Conservation (phyloP, 495 filamentous ascomycete species). For the Penicillium flavigenum region DNA sequence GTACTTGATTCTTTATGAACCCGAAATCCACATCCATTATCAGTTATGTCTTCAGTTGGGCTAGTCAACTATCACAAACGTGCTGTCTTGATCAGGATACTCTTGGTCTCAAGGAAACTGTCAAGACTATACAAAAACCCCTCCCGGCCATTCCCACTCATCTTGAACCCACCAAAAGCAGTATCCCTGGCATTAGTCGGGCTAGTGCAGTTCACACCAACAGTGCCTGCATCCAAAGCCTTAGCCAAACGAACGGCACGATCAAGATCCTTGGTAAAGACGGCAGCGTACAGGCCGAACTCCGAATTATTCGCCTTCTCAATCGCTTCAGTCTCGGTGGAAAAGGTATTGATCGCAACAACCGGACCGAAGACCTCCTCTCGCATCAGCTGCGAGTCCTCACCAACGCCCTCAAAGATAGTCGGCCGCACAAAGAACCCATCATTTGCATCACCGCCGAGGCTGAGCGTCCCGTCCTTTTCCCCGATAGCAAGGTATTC, state of each 20-base stretch:
- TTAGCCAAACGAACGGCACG: constrained; percentile 38
- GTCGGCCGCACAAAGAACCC: constrained; percentile 70
- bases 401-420: constrained; percentile 65
- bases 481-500: constrained; percentile 72
- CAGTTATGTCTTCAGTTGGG: not conserved
- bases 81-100: constrained; percentile 33
- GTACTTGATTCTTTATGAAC: not conserved
- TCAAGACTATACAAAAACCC: constrained; percentile 42
- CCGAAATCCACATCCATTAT: not conserved
- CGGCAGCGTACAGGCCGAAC: constrained; percentile 77
- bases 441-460: constrained; percentile 64
- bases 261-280: constrained; percentile 79
- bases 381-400: constrained; percentile 60
- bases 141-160: constrained; percentile 85
- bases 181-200: constrained; percentile 57
- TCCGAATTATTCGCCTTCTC: constrained; percentile 76
- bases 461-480: constrained; percentile 67
- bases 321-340: constrained; percentile 77
- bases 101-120: constrained; percentile 44
- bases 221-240: constrained; percentile 55
- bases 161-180: constrained; percentile 88
- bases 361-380: constrained; percentile 89
- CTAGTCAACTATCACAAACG: not conserved
- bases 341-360: constrained; percentile 75
- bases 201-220: constrained; percentile 82